A percentile compares a stretch with the other conserved stretches of the same genome.
These are phyloP conservation scores for Sugiyamaella paludigena DNA, from an alignment of 1,139 yeast genomes.

Conservation along the genomic window DNA sequence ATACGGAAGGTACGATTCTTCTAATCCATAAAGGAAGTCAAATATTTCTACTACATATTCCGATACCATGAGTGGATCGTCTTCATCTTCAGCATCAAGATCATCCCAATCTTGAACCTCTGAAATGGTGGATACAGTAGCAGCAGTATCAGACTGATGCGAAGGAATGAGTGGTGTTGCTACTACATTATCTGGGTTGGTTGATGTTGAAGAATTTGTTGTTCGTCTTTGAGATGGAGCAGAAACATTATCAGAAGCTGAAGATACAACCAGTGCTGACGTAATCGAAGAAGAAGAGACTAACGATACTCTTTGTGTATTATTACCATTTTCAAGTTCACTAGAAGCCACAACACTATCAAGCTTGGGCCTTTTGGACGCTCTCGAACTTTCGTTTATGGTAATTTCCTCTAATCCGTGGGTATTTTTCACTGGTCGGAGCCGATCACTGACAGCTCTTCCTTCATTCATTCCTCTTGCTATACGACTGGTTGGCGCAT, in stretches of 20 bases:
- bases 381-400: neutral
- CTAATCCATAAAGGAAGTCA: slow-evolving; percentile 71
- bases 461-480: neutral
- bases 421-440: slow-evolving; percentile 1
- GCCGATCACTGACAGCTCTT: neutral
- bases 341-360: neutral
- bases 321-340: neutral
- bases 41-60: slow-evolving; percentile 90
- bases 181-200: neutral
- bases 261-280: slow-evolving; percentile 1
- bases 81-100: slow-evolving; percentile 83
- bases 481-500: neutral
- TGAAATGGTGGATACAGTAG: neutral
- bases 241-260: too few relatives aligned
- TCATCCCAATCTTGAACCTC: slow-evolving; percentile 65
- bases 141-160: neutral
- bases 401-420: slow-evolving; percentile 6
- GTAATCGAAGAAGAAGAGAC: neutral
- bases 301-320: slow-evolving; percentile 4
- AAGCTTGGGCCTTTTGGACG: slow-evolving; percentile 8
- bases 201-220: neutral
- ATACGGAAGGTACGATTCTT: slow-evolving; percentile 73
- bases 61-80: slow-evolving; percentile 93
- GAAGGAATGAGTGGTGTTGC: neutral
- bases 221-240: neutral